Conservation (phyloP, 2,329 filamentous ascomycete species). For the Epichloe sp. region DNA sequence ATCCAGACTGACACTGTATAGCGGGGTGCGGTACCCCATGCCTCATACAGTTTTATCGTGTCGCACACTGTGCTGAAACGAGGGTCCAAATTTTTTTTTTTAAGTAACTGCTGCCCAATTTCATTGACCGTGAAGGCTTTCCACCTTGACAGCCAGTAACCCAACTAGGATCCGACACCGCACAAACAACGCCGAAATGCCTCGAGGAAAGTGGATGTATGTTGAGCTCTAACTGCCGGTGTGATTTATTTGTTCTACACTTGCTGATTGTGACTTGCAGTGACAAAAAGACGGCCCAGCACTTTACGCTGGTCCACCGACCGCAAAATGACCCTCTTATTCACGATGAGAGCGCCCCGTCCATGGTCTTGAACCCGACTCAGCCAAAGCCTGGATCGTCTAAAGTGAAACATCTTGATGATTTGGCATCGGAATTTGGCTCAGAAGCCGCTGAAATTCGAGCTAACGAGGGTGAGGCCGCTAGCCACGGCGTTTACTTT, state of each 20-base stretch:
- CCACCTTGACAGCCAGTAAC: slow-evolving; percentile 3
- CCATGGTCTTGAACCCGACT: slow-evolving; percentile 75
- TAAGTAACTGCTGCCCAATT: slow-evolving; percentile 11
- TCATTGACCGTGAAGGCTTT: slow-evolving; percentile 4
- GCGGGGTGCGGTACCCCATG: fast-evolving
- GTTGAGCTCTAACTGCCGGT: slow-evolving; percentile 6
- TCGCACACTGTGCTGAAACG: slow-evolving; percentile 10
- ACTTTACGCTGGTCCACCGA: slow-evolving; percentile 88
- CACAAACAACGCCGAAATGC: slow-evolving; percentile 41
- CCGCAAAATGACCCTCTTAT: slow-evolving; percentile 96
- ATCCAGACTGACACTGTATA: slow-evolving; percentile 17
- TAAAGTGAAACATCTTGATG: slow-evolving; percentile 54
- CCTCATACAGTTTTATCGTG: slow-evolving; percentile 17
- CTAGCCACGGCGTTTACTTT: slow-evolving; percentile 84
- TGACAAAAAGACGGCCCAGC: slow-evolving; percentile 83
- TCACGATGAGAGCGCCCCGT: slow-evolving; percentile 76
- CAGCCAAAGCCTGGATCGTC: slow-evolving; percentile 25
- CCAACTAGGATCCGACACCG: not conserved
- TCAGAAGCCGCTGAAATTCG: slow-evolving; percentile 52
- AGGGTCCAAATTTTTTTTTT: slow-evolving; percentile 13
- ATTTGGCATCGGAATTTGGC: slow-evolving; percentile 66
- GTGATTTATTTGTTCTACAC: not conserved
- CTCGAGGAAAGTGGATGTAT: slow-evolving; percentile 58
- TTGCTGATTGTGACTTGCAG: slow-evolving; percentile 16
- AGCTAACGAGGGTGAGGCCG: slow-evolving; percentile 89